Evolutionary conservation across 768 basidiomycete genomes (phyloP).

Genomic region (Cyclocybe cylindracea): DNA sequence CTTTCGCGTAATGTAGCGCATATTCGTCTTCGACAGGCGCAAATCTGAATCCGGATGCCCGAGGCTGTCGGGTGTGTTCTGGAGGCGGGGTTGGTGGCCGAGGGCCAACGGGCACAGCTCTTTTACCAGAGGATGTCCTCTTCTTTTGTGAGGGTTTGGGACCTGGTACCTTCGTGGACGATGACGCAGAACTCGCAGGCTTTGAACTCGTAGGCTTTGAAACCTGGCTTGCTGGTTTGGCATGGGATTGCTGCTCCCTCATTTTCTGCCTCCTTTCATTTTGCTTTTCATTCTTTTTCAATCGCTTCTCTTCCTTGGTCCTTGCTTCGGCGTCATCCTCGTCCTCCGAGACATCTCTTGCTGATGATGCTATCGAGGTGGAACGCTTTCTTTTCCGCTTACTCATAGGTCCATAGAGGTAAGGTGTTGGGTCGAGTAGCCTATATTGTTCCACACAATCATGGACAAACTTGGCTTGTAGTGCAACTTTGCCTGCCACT

Average conservation of each 20-base stretch:
- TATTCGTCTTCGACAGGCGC: constrained; percentile 55
- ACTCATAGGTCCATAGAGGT: constrained; percentile 34
- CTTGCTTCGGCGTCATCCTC: constrained; percentile 6
- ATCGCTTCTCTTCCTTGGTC: background rate
- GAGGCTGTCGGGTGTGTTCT: constrained; percentile 15
- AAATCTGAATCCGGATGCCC: constrained; percentile 41
- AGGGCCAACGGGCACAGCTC: constrained; percentile 2
- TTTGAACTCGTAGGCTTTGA: background rate
- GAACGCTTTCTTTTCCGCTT: constrained; percentile 20
- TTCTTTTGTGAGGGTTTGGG: background rate
- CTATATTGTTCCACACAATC: constrained; percentile 48
- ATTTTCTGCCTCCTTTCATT: constrained; percentile 5
- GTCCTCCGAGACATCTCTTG: constrained; percentile 13
- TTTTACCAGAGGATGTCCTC: background rate
- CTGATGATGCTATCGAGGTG: background rate
- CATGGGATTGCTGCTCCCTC: background rate
- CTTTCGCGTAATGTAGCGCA: constrained; percentile 39
- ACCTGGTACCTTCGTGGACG: background rate
- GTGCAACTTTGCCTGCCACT: constrained; percentile 41
- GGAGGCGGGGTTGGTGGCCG: constrained; percentile 52
- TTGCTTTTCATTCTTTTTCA: constrained; percentile 3
- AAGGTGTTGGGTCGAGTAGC: constrained; percentile 46
- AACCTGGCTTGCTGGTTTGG: background rate
- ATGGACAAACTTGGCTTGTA: constrained; percentile 53
- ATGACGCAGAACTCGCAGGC: background rate